These are phyloP conservation scores for Cyclaneusma minus DNA, from an alignment of 2,329 filamentous ascomycete species.

Conservation along the genomic window DNA sequence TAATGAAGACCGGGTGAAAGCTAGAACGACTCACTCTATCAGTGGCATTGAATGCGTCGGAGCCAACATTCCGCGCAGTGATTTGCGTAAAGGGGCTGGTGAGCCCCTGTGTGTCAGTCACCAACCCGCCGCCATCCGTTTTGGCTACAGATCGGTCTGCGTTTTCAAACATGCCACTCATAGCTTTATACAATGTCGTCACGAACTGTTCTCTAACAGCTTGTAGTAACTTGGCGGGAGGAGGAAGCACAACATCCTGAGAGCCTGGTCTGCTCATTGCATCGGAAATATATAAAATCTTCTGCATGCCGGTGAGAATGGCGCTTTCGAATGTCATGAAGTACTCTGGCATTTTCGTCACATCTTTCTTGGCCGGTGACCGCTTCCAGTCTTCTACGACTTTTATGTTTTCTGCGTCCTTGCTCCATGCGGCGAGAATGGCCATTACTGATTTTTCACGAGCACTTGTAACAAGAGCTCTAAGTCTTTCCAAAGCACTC, in stretches of 20 bases:
- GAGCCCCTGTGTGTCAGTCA: conserved; percentile 16
- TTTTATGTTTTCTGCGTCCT: conserved; percentile 84
- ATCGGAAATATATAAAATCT: conserved; percentile 85
- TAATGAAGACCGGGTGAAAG: no score
- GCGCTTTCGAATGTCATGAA: conserved; percentile 78
- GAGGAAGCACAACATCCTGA: conserved; percentile 67
- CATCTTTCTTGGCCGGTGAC: conserved; percentile 63
- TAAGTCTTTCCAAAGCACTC: conserved; percentile 56
- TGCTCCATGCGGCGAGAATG: conserved; percentile 81
- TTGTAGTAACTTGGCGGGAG: conserved; percentile 73
- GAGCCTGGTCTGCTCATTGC: conserved; percentile 60
- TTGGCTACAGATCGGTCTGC: conserved; percentile 61
- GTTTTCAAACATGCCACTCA: conserved; percentile 95
- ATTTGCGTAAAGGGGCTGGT: conserved; percentile 16
- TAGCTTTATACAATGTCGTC: conserved; percentile 79
- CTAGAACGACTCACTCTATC: conserved; percentile 35
- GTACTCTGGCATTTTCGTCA: conserved; percentile 79
- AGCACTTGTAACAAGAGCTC: conserved; percentile 57
- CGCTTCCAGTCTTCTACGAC: conserved; percentile 88
- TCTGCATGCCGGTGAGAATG: conserved; percentile 76
- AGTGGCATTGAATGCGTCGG: conserved; percentile 33
- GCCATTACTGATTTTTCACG: conserved; percentile 77
- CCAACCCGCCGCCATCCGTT: conserved; percentile 24
- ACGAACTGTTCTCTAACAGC: conserved; percentile 89
- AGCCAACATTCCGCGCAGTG: conserved; percentile 23